Base-by-base conservation (phyloP, 1,284 basidiomycete species). In the Cystobasidiaceae sp. region DNA sequence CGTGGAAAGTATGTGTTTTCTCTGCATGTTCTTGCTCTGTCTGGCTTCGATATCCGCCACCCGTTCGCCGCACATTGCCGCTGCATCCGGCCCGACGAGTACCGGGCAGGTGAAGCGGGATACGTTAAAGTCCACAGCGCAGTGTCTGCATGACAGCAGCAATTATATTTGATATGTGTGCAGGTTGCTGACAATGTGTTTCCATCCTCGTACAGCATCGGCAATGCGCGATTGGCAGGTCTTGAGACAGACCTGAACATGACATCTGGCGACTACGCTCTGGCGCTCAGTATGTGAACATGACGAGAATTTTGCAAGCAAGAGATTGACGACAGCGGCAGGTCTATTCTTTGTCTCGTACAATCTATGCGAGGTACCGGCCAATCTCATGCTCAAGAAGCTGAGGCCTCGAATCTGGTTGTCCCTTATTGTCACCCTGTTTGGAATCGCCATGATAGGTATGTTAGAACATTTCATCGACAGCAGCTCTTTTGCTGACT, bases 401-500 rank as follows among this genome's bases (percentile, higher is more conserved):
- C 78, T 88, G 13, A 79, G 84, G 1, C 86, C 86, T 0, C 84
- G 83, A 2, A 75, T 86, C 43, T 85, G 83, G 85, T 76, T 87
- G n/a, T 68, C 71, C 7, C n/a, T 69, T 46, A 74, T 75, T 55
- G 73, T 72, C 9, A 67, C 85, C 82, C 27, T 68, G 77, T 49
- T 78, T 84, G 67, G 86, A 7, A 73, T 88, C 34, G 83, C 84
- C 79, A 88, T 88, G 86, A 86, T 84, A 86, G 1, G n/a, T n/a
- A n/a, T n/a, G n/a, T n/a, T 79, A 82, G 64, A 83, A 81, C 1
- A 71, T 82, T 37, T 87, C 85, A 84, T 83, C 84, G 84, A 85
- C 27, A 84, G 83, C 82, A 87, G 73, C 86, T 82, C 70, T 80
- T 80, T 28, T 83, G 87, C 17, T 85, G 84, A 77, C 80, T 87